Evolutionary conservation across 257 asterid species (phyloP).

Genomic region (Nicotiana paniculata): DNA sequence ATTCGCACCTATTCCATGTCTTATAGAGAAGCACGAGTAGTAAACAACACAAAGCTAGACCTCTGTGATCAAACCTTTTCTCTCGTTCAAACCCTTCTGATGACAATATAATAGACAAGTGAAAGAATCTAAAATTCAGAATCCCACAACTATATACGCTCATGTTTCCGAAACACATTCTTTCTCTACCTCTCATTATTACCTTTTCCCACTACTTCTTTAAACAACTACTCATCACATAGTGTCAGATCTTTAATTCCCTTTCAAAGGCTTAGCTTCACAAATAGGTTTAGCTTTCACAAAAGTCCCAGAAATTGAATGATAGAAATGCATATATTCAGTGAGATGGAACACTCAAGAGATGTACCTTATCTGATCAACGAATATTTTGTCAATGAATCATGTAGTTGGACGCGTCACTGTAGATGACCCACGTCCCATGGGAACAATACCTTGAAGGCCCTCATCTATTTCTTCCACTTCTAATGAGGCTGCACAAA

Average conservation of each 20-base stretch:
- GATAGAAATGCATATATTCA: background rate
- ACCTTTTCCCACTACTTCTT: background rate
- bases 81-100: background rate
- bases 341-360: background rate
- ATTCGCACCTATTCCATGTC: background rate
- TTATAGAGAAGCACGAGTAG: background rate
- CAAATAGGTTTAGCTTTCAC: background rate
- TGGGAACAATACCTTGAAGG: conserved; percentile 55
- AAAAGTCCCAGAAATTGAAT: background rate
- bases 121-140: background rate
- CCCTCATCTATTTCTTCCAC: conserved; percentile 58
- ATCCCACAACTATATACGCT: background rate
- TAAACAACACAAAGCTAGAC: background rate
- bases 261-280: background rate
- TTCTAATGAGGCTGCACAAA: conserved; percentile 36
- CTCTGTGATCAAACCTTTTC: background rate
- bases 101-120: background rate
- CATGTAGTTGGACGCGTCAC: conserved; percentile 89
- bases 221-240: background rate
- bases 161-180: background rate
- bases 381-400: conserved; percentile 2
- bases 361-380: conserved; percentile 2
- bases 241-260: background rate
- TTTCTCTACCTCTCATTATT: background rate
- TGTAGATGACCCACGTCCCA: conserved; percentile 94